phyloP scores from a whole-genome alignment of 176 grass and related monocot genomes.

The Paspalum vaginatum region DNA sequence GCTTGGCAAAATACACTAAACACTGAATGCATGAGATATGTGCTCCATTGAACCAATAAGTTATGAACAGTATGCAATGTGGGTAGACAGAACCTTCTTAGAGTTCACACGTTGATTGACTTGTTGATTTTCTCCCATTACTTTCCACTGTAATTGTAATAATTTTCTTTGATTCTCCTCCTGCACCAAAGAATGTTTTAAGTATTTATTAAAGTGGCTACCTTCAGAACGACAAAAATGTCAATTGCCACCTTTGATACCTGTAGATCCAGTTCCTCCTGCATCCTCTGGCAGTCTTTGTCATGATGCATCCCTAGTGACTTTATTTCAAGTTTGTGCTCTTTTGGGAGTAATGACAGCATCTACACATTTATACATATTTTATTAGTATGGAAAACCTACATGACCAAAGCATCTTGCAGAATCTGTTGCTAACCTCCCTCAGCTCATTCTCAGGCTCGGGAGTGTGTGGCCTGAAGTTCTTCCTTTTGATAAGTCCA shows the following conservation, averaged over 20 bases:
- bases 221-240: conserved; percentile 28
- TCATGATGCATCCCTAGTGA: conserved; percentile 54
- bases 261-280: conserved; percentile 82
- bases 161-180: conserved; percentile 91
- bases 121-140: conserved; percentile 91
- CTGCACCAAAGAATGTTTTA: conserved; percentile 50
- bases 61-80: not conserved
- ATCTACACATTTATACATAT: conserved; percentile 53
- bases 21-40: conserved; percentile 2
- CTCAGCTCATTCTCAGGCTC: conserved; percentile 74
- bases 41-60: conserved; percentile 3
- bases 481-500: conserved; percentile 69
- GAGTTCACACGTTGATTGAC: conserved; percentile 87
- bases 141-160: conserved; percentile 90
- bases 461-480: conserved; percentile 57
- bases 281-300: conserved; percentile 72
- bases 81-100: conserved; percentile 64
- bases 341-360: conserved; percentile 60
- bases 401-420: conserved; percentile 20
- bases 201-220: conserved; percentile 32
- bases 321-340: conserved; percentile 50
- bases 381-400: conserved; percentile 22
- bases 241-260: conserved; percentile 72
- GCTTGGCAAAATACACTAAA: conserved; percentile 11
- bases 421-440: conserved; percentile 57